Conservation (phyloP, 345 rosid genomes). For the Reutealis trisperma region DNA sequence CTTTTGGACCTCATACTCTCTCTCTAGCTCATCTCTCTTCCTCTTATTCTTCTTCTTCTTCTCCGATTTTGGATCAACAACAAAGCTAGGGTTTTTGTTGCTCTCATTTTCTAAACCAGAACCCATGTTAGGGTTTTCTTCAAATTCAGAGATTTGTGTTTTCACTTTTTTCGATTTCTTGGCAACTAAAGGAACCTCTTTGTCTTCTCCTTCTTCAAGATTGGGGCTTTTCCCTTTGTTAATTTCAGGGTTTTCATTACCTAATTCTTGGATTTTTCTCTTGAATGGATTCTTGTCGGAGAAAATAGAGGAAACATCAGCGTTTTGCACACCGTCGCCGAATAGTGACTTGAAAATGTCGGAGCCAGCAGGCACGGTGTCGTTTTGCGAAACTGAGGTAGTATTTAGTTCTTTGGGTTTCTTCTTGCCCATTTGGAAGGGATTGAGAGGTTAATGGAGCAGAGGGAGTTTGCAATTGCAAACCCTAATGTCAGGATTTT, state of each 20-base stretch:
- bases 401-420: conserved; percentile 30
- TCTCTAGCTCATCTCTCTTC: conserved; percentile 92
- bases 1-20: conserved; percentile 65
- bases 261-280: conserved; percentile 48
- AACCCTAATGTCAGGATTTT: background rate
- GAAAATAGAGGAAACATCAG: conserved; percentile 53
- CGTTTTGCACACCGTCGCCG: conserved; percentile 30
- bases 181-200: conserved; percentile 15
- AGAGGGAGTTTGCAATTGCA: background rate
- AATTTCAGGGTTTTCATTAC: conserved; percentile 4
- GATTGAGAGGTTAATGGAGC: background rate
- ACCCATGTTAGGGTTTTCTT: background rate
- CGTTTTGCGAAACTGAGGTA: background rate
- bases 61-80: background rate
- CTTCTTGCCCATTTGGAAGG: conserved; percentile 39
- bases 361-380: conserved; percentile 23
- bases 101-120: background rate
- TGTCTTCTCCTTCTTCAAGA: conserved; percentile 15
- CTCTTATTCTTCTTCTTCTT: conserved; percentile 65
- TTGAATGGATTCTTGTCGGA: conserved; percentile 83
- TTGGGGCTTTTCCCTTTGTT: conserved; percentile 9
- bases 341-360: conserved; percentile 48
- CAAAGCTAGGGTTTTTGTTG: conserved; percentile 11
- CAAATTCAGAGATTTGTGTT: background rate
- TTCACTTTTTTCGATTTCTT: conserved; percentile 39